Conservation (phyloP, 768 basidiomycete species). For the Mycena chlorophos region DNA sequence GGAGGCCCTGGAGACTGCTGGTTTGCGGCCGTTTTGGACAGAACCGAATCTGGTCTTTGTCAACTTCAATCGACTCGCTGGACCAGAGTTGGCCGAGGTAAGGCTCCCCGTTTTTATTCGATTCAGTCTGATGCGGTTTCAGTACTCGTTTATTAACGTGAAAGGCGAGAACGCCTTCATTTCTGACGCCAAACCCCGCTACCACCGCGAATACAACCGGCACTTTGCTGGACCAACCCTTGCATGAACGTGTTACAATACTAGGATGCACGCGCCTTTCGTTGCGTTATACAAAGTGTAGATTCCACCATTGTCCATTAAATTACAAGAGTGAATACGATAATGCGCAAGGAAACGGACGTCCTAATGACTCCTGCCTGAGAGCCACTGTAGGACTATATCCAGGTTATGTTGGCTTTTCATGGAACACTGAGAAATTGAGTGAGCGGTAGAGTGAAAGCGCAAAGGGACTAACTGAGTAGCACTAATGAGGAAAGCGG, state of each 20-base stretch:
- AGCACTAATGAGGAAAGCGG: slow-evolving; percentile 51
- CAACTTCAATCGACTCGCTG: slow-evolving; percentile 51
- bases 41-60: slow-evolving; percentile 63
- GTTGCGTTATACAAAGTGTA: neutral
- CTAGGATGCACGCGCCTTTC: neutral
- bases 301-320: neutral
- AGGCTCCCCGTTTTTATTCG: slow-evolving; percentile 1
- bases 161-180: slow-evolving; percentile 53
- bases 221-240: slow-evolving; percentile 12
- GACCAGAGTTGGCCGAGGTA: slow-evolving; percentile 53
- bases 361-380: slow-evolving; percentile 65
- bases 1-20: slow-evolving; percentile 64
- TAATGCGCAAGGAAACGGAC: slow-evolving; percentile 3
- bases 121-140: slow-evolving; percentile 2
- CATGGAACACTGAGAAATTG: slow-evolving; percentile 78
- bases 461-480: slow-evolving; percentile 58
- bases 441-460: neutral
- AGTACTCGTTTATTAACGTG: slow-evolving; percentile 58
- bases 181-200: slow-evolving; percentile 27
- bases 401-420: slow-evolving; percentile 94
- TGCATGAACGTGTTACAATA: neutral
- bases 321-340: slow-evolving; percentile 18
- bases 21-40: slow-evolving; percentile 71
- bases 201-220: slow-evolving; percentile 7
- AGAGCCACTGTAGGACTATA: slow-evolving; percentile 86